These are phyloP conservation scores for Claviceps purpurea DNA, from an alignment of 2,329 filamentous ascomycete species.

Conservation along the genomic window DNA sequence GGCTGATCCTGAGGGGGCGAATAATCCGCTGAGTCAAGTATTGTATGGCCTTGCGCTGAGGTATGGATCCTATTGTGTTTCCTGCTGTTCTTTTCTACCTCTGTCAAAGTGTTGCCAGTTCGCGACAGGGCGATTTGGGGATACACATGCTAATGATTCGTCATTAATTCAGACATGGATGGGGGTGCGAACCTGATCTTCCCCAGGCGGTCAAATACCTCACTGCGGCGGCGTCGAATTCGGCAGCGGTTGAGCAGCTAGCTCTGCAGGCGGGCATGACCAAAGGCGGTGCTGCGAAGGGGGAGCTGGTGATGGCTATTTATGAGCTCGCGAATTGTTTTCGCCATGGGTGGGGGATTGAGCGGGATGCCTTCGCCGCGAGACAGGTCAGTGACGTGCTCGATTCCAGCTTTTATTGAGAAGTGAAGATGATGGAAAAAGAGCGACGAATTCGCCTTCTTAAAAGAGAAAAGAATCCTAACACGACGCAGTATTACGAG, in stretches of 20 bases:
- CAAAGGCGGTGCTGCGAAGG: constrained; percentile 89
- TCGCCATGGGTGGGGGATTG: constrained; percentile 85
- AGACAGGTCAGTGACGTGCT: constrained; percentile 43
- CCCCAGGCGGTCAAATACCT: constrained; percentile 70
- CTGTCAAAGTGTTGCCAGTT: constrained; percentile 1
- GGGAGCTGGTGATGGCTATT: constrained; percentile 89
- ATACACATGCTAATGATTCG: neutral
- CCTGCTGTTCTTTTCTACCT: constrained; percentile 4
- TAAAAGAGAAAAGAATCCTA: constrained; percentile 11
- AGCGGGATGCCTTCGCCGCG: constrained; percentile 74
- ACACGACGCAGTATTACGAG: constrained; percentile 67
- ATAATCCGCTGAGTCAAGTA: constrained; percentile 91
- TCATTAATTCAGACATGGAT: constrained; percentile 57
- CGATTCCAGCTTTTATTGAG: neutral
- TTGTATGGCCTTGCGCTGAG: constrained; percentile 84
- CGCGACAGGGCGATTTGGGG: neutral
- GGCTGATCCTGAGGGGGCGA: constrained; percentile 70
- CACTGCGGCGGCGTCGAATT: constrained; percentile 78
- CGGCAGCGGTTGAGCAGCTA: constrained; percentile 71
- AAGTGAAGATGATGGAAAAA: neutral
- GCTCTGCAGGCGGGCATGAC: constrained; percentile 79
- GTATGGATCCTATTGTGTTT: constrained; percentile 32
- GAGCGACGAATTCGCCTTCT: constrained; percentile 8
- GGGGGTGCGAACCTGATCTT: constrained; percentile 69
- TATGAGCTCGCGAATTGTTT: constrained; percentile 92